Evolutionary conservation across 2,329 filamentous ascomycete species (phyloP), one percentile per base, ranked within the genome.

Genomic region (Acrocalymma vagum): DNA sequence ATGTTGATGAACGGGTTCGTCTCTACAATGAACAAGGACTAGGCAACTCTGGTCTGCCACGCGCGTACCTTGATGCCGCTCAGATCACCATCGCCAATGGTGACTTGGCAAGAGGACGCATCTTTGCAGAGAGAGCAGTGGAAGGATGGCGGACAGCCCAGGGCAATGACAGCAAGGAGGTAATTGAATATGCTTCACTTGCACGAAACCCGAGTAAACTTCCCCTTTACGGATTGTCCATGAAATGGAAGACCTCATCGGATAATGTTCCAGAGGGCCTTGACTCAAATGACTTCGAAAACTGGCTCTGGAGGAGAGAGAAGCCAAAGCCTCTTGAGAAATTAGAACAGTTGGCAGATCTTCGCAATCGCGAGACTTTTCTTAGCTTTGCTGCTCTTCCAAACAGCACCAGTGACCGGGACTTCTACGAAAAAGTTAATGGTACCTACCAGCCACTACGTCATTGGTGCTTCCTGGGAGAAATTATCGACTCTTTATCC

Each of bases 101-200:
- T 8, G 65, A 70, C 45, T 38, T 64, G 15, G 62, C 55, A 20
- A 64, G 66, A 44, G 66, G 41, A 42, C 45, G 47, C 6, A 38
- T 66, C 25, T 69, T 70, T 33, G 43, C 44, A 30, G 45, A 58
- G 33, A 55, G 53, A 18, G 38, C 40, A 30, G 27, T 53, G 29
- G 17, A 28, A 7, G 25, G 14, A 18, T 55, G 33, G 29, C 40
- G 17, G 13, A 51, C 31, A 7, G 18, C 42, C 29, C 15, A 13
- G 1, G 59, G 60, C 6, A 29, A 30, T 22, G 59, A 64, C 26
- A 58, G 54, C 38, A 27, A 33, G 10, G 43, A 58, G n/a, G 52
- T 50, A 22, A 42, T 40, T 23, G 18, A 52, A 28, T 39, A 58
- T 34, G 20, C 23, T 9, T 11, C 8, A 23, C 31, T 60, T 30